A percentile compares a stretch with the other conserved stretches of the same genome.
Evolutionary conservation across 2,329 filamentous ascomycete species (phyloP).

Genomic region (Trichoderma afroharzianum): DNA sequence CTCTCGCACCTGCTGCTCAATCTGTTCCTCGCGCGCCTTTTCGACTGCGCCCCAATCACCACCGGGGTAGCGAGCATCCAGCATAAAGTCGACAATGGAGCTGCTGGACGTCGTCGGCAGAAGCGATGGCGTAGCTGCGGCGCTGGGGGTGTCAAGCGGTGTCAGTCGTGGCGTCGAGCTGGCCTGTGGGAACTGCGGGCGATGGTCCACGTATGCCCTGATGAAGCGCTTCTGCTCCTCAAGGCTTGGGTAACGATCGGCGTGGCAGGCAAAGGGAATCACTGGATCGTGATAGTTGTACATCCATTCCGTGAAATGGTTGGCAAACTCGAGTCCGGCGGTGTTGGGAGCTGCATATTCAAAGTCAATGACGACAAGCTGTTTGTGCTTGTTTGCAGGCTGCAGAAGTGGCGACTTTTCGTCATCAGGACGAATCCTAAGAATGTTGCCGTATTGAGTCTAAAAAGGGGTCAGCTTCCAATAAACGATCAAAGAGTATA

Average conservation of each 20-base stretch:
- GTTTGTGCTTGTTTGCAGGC: constrained; percentile 90
- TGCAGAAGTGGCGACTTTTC: constrained; percentile 82
- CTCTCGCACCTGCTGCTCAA: constrained; percentile 64
- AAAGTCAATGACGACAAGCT: constrained; percentile 95
- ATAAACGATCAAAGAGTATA: no score
- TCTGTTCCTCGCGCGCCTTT: constrained; percentile 56
- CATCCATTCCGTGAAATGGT: constrained; percentile 97
- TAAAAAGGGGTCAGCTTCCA: constrained; percentile 35
- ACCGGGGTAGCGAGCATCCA: constrained; percentile 65
- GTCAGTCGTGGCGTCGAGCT: constrained; percentile 49
- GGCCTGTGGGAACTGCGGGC: constrained; percentile 59
- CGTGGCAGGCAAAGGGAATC: constrained; percentile 64
- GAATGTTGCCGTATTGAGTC: constrained; percentile 98
- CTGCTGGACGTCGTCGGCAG: constrained; percentile 40
- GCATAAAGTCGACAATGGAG: constrained; percentile 69
- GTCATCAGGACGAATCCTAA: constrained; percentile 64
- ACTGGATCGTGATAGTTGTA: constrained; percentile 88
- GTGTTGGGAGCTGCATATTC: constrained; percentile 92
- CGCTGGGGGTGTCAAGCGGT: constrained; percentile 38
- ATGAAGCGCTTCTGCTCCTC: constrained; percentile 85
- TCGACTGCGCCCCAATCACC: constrained; percentile 53
- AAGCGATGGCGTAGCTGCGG: constrained; percentile 33
- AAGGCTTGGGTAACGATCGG: constrained; percentile 66
- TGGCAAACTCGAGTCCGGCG: constrained; percentile 86
- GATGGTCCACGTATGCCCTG: constrained; percentile 80